Evolutionary conservation across 2,329 filamentous ascomycete species (phyloP).

Genomic region (Fusarium decemcellulare): DNA sequence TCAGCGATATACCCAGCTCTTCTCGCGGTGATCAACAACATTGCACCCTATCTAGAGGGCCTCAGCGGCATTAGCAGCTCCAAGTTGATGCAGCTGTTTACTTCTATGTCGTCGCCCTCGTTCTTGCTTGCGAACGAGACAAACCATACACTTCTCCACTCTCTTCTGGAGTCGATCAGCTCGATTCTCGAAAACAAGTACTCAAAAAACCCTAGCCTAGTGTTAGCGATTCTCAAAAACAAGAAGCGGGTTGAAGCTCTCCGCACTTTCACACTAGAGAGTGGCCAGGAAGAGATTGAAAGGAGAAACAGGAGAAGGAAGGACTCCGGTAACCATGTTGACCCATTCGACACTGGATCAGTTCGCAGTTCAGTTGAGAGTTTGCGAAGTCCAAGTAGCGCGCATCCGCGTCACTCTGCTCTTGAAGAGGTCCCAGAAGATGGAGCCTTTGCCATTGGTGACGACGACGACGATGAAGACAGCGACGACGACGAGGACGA

Average conservation of each 20-base stretch:
- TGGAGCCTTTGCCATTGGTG: slow-evolving; percentile 86
- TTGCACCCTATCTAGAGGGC: slow-evolving; percentile 86
- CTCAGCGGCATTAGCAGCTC: slow-evolving; percentile 82
- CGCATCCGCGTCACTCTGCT: slow-evolving; percentile 43
- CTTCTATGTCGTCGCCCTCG: slow-evolving; percentile 92
- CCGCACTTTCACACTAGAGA: slow-evolving; percentile 90
- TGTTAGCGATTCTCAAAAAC: slow-evolving; percentile 85
- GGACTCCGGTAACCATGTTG: slow-evolving; percentile 67
- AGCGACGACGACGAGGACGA: slow-evolving; percentile 64
- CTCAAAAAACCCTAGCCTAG: slow-evolving; percentile 82
- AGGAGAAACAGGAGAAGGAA: slow-evolving; percentile 80
- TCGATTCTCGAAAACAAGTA: slow-evolving; percentile 92
- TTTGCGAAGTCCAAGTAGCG: slow-evolving; percentile 69
- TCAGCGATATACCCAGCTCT: slow-evolving; percentile 94
- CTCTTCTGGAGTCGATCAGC: slow-evolving; percentile 90
- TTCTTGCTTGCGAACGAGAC: slow-evolving; percentile 94
- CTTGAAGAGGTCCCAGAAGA: slow-evolving; percentile 69
- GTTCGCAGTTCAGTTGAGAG: slow-evolving; percentile 77
- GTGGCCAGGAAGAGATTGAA: slow-evolving; percentile 92
- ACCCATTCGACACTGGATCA: slow-evolving; percentile 64
- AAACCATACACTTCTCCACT: slow-evolving; percentile 86
- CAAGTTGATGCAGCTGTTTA: slow-evolving; percentile 89
- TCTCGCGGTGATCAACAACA: slow-evolving; percentile 93
- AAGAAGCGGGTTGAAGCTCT: slow-evolving; percentile 88
- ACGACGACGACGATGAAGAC: slow-evolving; percentile 75